Base-by-base conservation (phyloP, 2,329 filamentous ascomycete genomes). In the Neofusicoccum laricinum region DNA sequence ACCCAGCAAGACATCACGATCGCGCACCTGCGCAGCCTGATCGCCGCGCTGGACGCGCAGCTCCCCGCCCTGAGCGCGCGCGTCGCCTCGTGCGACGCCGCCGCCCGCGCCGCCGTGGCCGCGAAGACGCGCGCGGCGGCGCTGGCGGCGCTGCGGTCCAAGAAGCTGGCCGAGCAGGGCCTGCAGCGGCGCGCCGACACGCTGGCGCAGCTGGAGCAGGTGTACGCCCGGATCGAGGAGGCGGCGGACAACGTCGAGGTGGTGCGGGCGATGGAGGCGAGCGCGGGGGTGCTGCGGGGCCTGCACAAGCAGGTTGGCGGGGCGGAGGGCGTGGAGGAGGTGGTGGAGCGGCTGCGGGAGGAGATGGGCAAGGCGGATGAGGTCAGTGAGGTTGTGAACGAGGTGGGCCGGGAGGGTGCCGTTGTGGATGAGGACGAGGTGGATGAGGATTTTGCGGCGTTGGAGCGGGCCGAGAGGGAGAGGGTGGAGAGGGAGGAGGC, bases 201-300 rank as follows among this genome's bases (percentile, higher is more conserved):
- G 0, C 84, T 97, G 2, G 81, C 83, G 46, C 93, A 97, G 76
- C 84, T 99, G 1, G 93, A 98, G 77, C 88, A 91, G 67, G 88
- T 96, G 0, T 90, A 92, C 62, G 78, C 84, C n/a, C 90, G 89
- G 72, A 91, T 99, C 61, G 89, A 97, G 74, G 88, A 94, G 75
- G 95, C 95, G 0, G 85, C 88, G 0, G 91, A 93, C 76, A 91
- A 97, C 67, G 87, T 96, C 8, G 90, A 92, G 70, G 85, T 97
- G 14, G 87, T 98, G 8, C 85, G 86, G 66, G 89, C 93, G 5
- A 93, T 99, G 89, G 87, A 92, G 72, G 85, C 88, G 15, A 92
- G 91, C 67, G 86, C 90, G 0, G 84, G 84, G 38, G 92, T 91
- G 1, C 83, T 99, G 38, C 85, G 85, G 68, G 82, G 81, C 30